phyloP scores from a whole-genome alignment of 2,329 filamentous ascomycete genomes.

The Hypoxylon sp. region DNA sequence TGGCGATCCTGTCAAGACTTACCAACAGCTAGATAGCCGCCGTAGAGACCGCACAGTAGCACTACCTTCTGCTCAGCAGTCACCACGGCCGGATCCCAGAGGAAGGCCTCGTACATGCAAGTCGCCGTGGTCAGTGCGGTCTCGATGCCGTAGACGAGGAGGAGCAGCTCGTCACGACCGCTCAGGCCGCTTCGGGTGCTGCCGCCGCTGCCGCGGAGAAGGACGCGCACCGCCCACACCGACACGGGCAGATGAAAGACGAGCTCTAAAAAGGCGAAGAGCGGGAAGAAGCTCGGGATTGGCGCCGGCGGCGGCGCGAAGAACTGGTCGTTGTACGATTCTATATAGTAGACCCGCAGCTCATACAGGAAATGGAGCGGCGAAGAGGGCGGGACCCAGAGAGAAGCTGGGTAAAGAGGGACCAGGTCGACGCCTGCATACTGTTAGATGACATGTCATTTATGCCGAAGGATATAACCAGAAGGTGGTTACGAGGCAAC shows the following conservation, averaged over 20 bases:
- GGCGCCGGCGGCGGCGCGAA: conserved; percentile 49
- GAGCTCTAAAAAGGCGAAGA: conserved; percentile 60
- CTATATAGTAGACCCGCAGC: conserved; percentile 57
- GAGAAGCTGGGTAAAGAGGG: conserved; percentile 58
- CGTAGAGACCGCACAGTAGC: conserved; percentile 59
- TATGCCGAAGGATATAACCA: neutral
- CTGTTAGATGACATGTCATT: conserved; percentile 11
- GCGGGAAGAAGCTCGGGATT: conserved; percentile 58
- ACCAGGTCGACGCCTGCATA: conserved; percentile 61
- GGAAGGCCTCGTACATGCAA: conserved; percentile 59
- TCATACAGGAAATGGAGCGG: conserved; percentile 58
- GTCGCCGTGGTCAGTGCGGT: conserved; percentile 60
- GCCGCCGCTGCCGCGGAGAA: conserved; percentile 41
- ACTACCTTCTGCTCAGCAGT: conserved; percentile 53
- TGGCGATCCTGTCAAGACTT: conserved; percentile 44
- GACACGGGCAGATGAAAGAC: conserved; percentile 60
- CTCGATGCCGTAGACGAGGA: conserved; percentile 60
- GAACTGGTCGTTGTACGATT: conserved; percentile 61
- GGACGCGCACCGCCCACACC: conserved; percentile 54
- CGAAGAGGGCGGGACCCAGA: conserved; percentile 52
- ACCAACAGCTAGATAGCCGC: conserved; percentile 62
- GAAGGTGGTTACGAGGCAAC: neutral
- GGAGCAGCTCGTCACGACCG: conserved; percentile 57
- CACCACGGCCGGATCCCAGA: conserved; percentile 58
- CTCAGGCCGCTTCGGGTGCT: conserved; percentile 39